Conservation (phyloP, 768 basidiomycete species). For the Suillus placidus region DNA sequence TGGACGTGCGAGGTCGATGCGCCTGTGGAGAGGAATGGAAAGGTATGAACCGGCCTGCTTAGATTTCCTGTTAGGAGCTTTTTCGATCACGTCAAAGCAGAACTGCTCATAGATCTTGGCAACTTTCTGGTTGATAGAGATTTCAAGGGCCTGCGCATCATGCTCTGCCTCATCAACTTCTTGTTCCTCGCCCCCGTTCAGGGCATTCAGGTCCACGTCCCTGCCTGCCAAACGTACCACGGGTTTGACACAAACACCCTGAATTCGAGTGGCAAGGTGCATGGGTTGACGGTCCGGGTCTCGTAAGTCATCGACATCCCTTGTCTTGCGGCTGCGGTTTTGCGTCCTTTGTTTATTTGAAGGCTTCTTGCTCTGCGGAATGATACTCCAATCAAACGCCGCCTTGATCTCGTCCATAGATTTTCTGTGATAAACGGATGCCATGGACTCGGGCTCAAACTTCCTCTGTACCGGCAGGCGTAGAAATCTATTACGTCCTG, state of each 20-base stretch:
- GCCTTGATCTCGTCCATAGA: neutral
- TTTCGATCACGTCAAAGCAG: neutral
- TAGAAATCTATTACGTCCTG: neutral
- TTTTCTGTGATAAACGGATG: neutral
- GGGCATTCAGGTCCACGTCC: neutral
- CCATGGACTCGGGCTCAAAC: neutral
- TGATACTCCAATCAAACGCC: neutral
- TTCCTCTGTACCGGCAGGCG: neutral
- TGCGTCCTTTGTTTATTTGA: neutral
- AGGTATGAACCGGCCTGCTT: neutral
- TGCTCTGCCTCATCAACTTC: neutral
- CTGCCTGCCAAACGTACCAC: neutral
- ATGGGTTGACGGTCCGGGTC: neutral
- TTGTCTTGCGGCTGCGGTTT: neutral
- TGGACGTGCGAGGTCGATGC: neutral
- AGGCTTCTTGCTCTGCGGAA: neutral
- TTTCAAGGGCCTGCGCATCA: neutral
- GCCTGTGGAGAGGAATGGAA: neutral
- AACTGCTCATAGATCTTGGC: neutral
- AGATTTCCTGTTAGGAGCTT: neutral
- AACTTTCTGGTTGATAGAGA: neutral
- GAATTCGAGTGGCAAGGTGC: neutral
- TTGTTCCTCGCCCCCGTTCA: neutral
- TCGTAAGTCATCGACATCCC: neutral
- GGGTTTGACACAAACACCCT: neutral